Percentiles rank a stretch among this genome's conserved stretches.
phyloP scores from a whole-genome alignment of 495 filamentous ascomycete species.

The Coniosporium apollinis region DNA sequence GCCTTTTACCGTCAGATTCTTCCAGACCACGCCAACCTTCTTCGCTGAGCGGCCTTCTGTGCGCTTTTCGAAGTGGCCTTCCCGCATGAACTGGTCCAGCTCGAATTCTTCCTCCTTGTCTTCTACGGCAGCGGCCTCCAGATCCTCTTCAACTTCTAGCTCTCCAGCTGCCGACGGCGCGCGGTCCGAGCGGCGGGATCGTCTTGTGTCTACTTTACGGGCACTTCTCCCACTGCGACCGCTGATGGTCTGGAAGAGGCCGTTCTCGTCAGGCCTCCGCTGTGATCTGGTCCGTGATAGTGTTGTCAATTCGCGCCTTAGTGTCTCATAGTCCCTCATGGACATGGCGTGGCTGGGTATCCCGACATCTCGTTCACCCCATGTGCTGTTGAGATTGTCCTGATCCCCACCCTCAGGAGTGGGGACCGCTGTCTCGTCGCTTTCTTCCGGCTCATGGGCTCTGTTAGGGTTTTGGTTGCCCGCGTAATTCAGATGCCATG shows the following conservation, averaged over 20 bases:
- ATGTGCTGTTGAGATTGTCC: conserved; percentile 35
- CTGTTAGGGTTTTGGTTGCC: neutral
- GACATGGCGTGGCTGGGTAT: conserved; percentile 44
- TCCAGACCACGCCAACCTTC: conserved; percentile 73
- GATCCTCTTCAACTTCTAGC: conserved; percentile 10
- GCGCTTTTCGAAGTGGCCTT: conserved; percentile 68
- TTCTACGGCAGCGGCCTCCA: conserved; percentile 17
- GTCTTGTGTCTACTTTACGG: conserved; percentile 6
- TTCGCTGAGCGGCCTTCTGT: conserved; percentile 56
- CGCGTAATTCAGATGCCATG: neutral
- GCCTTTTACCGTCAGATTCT: conserved; percentile 61
- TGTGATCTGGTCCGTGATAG: conserved; percentile 34
- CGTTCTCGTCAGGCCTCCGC: conserved; percentile 5
- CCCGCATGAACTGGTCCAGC: conserved; percentile 54
- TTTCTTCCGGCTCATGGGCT: neutral
- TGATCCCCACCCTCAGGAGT: neutral
- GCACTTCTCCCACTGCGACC: conserved; percentile 9
- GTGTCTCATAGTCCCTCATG: conserved; percentile 54
- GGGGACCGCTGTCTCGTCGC: neutral
- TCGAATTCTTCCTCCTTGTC: conserved; percentile 45
- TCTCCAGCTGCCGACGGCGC: conserved; percentile 11
- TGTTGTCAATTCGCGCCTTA: conserved; percentile 46
- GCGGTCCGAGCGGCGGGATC: conserved; percentile 5
- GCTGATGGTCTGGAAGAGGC: conserved; percentile 4
- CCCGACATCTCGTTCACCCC: conserved; percentile 58